phyloP scores from a whole-genome alignment of 371 early-diverging fungal species.

The Actinomortierella ambigua region DNA sequence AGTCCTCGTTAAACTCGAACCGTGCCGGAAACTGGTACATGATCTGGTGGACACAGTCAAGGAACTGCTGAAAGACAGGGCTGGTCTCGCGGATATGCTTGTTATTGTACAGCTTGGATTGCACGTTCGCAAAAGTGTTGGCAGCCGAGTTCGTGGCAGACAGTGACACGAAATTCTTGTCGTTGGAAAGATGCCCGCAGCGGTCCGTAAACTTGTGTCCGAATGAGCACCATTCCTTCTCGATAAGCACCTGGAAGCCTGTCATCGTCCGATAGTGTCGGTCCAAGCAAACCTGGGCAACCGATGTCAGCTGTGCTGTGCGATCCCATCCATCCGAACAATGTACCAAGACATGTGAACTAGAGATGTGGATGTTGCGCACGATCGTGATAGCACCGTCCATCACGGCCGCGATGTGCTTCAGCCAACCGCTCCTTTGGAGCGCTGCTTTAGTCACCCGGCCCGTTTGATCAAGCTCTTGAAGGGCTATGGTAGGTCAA shows the following conservation, averaged over 20 bases:
- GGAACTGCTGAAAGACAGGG: constrained; percentile 95
- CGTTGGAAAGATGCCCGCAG: constrained; percentile 86
- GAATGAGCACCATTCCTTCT: constrained; percentile 97
- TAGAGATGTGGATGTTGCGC: constrained; percentile 74
- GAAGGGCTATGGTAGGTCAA: constrained; percentile 50
- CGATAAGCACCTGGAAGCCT: constrained; percentile 90
- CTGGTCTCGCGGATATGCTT: constrained; percentile 79
- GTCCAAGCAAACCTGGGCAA: constrained; percentile 91
- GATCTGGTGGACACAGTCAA: constrained; percentile 94
- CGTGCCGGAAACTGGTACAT: constrained; percentile 84
- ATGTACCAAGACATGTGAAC: constrained; percentile 92
- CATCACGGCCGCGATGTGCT: constrained; percentile 82
- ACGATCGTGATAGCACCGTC: constrained; percentile 85
- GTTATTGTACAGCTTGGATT: constrained; percentile 69
- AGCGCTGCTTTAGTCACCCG: constrained; percentile 58
- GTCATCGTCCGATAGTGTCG: constrained; percentile 93
- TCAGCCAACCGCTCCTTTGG: constrained; percentile 85
- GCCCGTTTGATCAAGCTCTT: constrained; percentile 55
- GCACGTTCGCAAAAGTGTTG: constrained; percentile 75
- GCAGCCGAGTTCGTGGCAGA: constrained; percentile 60
- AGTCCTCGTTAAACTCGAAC: constrained; percentile 90
- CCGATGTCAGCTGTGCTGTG: constrained; percentile 91
- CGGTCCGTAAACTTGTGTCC: constrained; percentile 95
- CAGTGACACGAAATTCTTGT: constrained; percentile 67
- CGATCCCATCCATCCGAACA: constrained; percentile 99